Base-by-base conservation (phyloP, 345 rosid species). In the Pistacia integerrima region DNA sequence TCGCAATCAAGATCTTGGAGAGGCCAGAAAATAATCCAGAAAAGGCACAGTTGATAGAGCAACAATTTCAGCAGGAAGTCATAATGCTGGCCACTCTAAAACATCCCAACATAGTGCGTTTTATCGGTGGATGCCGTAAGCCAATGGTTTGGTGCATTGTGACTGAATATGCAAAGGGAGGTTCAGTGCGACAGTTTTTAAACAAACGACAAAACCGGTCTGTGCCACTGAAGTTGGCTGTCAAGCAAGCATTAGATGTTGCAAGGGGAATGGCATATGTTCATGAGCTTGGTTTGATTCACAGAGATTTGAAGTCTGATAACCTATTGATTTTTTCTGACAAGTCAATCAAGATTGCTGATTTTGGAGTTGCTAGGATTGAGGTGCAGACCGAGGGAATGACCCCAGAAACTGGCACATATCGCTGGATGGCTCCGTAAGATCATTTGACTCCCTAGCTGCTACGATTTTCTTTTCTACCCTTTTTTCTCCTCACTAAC, bases 341-440 rank as follows among this genome's bases (percentile, higher is more conserved):
- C 16, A 85, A 85, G 57, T 80, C 88, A 16, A 85, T 85, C 64
- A 85, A 83, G 51, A 83, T 85, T 83, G 88, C 88, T 35, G 88
- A 85, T 79, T 85, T 85, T 69, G 88, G 88, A 7, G 86, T 85
- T 41, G 88, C 88, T 10, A 70, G 88, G 8, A 83, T 85, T 64
- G 86, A 85, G 78, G 88, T 81, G 77, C 86, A 85, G 83, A 78
- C 86, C 2, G 86, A 83, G 74, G 88, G 83, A 55, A 85, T 85
- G 88, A 85, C 88, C 5, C 86, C 88, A 0, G 88, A 85, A 74
- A 85, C 88, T 10, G 88, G 88, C 36, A 85, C 86, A 4, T 85
- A 85, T 49, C 88, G 88, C 35, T 85, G 88, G 88, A 85, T 85
- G 88, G 88, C 88, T 62, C 88, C 88, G 86, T 83, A 85, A 83